Evolutionary conservation across 2,329 filamentous ascomycete species (phyloP).

Genomic region (Fusarium avenaceum): DNA sequence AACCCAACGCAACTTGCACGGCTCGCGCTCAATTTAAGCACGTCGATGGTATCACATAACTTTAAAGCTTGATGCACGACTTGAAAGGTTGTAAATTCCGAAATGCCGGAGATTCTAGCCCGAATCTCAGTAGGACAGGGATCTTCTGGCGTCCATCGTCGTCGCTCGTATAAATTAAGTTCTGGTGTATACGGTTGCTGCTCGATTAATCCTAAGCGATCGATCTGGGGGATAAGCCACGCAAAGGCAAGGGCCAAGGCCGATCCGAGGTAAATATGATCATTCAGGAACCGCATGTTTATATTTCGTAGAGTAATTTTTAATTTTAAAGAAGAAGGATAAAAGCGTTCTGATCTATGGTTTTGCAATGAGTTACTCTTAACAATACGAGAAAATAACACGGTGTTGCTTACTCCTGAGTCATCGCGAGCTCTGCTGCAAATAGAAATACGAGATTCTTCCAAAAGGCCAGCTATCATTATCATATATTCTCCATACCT

Average conservation of each 20-base stretch:
- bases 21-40: neutral
- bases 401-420: neutral
- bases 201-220: too few species aligned
- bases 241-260: neutral
- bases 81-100: neutral
- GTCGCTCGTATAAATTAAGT: neutral
- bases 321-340: rapidly evolving
- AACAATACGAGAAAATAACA: too few species aligned
- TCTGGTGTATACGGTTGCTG: too few species aligned
- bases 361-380: too few species aligned
- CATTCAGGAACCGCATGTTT: neutral
- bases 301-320: neutral
- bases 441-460: neutral
- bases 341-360: too few species aligned
- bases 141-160: neutral
- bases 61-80: constrained; percentile 18
- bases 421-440: neutral
- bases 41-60: constrained; percentile 10
- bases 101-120: neutral
- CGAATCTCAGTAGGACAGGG: neutral
- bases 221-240: neutral
- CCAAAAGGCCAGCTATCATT: neutral
- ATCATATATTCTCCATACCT: neutral
- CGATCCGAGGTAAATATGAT: neutral
- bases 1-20: neutral